Percentiles rank a stretch among this genome's conserved stretches.
Evolutionary conservation across 2,329 filamentous ascomycete species (phyloP).

Genomic region (Didymella keratinophila): DNA sequence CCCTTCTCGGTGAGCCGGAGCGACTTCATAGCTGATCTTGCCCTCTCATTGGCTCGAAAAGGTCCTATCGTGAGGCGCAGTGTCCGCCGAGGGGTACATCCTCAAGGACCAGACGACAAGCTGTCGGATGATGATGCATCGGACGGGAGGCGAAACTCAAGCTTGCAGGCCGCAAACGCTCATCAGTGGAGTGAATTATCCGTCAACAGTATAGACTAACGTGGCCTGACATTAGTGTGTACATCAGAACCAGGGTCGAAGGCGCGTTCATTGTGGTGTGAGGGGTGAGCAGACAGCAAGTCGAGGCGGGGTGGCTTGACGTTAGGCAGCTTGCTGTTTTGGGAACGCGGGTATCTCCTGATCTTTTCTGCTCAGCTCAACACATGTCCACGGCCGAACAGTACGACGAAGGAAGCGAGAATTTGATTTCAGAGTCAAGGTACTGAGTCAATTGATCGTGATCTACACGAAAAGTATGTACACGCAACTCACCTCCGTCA

Average conservation of each 20-base stretch:
- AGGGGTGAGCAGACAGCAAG: constrained; percentile 28
- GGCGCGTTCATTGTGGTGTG: constrained; percentile 32
- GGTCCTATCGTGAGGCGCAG: constrained; percentile 18
- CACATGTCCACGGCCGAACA: constrained; percentile 3
- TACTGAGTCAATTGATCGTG: constrained; percentile 10
- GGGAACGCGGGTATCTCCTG: constrained; percentile 31
- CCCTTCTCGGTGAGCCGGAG: constrained; percentile 39
- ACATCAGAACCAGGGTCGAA: constrained; percentile 24
- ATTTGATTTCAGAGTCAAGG: not conserved
- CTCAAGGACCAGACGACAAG: constrained; percentile 23
- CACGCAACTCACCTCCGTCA: constrained; percentile 10
- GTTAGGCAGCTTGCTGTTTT: constrained; percentile 15
- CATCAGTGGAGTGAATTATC: constrained; percentile 19
- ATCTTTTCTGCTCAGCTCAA: constrained; percentile 26
- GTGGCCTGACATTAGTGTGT: constrained; percentile 31
- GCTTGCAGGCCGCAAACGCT: constrained; percentile 25
- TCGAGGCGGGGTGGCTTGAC: constrained; percentile 31
- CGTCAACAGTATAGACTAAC: constrained; percentile 17
- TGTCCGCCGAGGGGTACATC: constrained; percentile 35
- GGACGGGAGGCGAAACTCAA: constrained; percentile 35
- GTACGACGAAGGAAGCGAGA: constrained; percentile 2
- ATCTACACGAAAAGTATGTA: constrained; percentile 9
- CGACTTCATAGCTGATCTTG: not conserved
- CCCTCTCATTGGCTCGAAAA: constrained; percentile 23
- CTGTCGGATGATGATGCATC: constrained; percentile 46